Base-by-base conservation (phyloP, 2,329 filamentous ascomycete species). In the Fusarium gaditjirri region DNA sequence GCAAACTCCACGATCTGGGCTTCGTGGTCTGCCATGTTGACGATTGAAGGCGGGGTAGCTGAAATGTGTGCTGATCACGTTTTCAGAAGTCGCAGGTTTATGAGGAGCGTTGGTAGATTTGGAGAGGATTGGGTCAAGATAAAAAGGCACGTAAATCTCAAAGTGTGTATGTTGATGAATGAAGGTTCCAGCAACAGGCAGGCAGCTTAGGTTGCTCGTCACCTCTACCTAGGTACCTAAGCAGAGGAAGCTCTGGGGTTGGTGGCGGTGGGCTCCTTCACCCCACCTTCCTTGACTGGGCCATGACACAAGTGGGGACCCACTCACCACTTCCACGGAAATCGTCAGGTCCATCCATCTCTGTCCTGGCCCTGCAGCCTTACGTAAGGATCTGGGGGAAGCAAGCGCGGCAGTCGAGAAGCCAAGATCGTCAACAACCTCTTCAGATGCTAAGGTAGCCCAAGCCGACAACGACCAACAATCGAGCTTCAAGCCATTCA, bases 21-120 rank as follows among this genome's bases (percentile, higher is more conserved):
- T 59, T 78, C 76, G 47, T 69, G 64, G 61, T 79, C 79, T 61
- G 79, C 78, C 79, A 81, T 81, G 31, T 58, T 77, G 72, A 65
- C 39, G 41, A 31, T 55, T 61, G 64, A 52, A 71, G 72, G 76
- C 69, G 75, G 75, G 73, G 74, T 76, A 75, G 56, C 50, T 60
- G 38, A 43, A 8, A 44, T 49, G 33, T n/a, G 25, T 23, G 17
- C 11, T 21, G 35, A 46, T 50, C 27, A 31, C 36, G 21, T 39
- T 44, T 29, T 49, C 17, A 16, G 7, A 41, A 13, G 46, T 27
- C 14, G 19, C 10, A 5, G 14, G 8, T 7, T 14, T 8, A 11
- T 23, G 12, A 11, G 39, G 7, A 11, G 27, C 9, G n/a, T 8
- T 27, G 17, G 19, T 16, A 17, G 5, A n/a, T 41, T 52, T 13